Percentiles rank a stretch among this genome's conserved stretches.
Evolutionary conservation across 768 basidiomycete genomes (phyloP).

Genomic region (Megacollybia marginata): DNA sequence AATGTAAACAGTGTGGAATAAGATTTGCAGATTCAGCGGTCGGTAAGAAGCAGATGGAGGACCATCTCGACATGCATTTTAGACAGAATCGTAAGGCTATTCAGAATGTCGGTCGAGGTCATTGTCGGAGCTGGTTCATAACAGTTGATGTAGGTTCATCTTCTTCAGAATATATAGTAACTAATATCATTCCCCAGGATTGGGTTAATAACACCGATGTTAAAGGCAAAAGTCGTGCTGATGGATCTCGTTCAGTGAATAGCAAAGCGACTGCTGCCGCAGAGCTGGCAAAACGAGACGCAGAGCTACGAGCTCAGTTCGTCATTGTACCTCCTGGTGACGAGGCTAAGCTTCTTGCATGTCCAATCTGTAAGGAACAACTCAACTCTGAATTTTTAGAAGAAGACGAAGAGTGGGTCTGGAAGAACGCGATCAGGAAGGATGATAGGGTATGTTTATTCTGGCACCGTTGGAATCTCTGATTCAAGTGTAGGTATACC

Average conservation of each 20-base stretch:
- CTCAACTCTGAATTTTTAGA: conserved; percentile 89
- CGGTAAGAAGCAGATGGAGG: conserved; percentile 74
- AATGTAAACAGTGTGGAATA: conserved; percentile 92
- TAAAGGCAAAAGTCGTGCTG: conserved; percentile 65
- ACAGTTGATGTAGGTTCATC: conserved; percentile 59
- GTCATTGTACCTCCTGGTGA: conserved; percentile 88
- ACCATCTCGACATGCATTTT: conserved; percentile 96
- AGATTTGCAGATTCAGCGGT: conserved; percentile 69
- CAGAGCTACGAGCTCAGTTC: conserved; percentile 66
- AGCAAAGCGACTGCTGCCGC: conserved; percentile 54
- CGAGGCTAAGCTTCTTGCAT: conserved; percentile 76
- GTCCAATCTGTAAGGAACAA: conserved; percentile 94
- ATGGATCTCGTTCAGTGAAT: conserved; percentile 41
- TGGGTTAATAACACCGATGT: conserved; percentile 75
- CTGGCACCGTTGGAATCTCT: conserved; percentile 3
- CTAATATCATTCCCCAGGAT: conserved; percentile 46
- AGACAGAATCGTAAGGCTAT: conserved; percentile 81
- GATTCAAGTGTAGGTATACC: conserved; percentile 59
- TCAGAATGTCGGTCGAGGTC: conserved; percentile 74
- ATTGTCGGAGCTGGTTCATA: conserved; percentile 87
- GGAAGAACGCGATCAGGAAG: conserved; percentile 82
- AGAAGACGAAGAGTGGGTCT: conserved; percentile 98
- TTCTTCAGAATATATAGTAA: not conserved
- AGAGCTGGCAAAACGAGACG: conserved; percentile 66
- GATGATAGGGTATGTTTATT: conserved; percentile 67